Evolutionary conservation across 2,329 filamentous ascomycete genomes (phyloP).

Genomic region (Sarocladiaceae sp.): DNA sequence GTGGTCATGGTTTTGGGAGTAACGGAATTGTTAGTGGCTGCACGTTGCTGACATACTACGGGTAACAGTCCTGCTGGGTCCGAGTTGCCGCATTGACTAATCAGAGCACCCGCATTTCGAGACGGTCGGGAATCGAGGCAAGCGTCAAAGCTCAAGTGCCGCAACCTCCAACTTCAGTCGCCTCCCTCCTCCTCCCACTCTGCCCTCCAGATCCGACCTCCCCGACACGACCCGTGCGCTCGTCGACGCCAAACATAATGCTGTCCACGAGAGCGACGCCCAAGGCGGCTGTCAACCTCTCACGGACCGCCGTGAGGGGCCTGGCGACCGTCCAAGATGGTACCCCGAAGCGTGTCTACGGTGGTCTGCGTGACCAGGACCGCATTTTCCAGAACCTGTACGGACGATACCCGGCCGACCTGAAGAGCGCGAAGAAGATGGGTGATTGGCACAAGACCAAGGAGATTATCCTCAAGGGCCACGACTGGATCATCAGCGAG

Average conservation of each 20-base stretch:
- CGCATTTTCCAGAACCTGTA: constrained; percentile 99
- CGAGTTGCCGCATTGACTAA: constrained; percentile 33
- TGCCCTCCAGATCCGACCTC: constrained; percentile 6
- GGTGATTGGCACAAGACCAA: constrained; percentile 99
- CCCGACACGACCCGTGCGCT: constrained; percentile 3
- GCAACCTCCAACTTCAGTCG: constrained; percentile 26
- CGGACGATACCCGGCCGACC: constrained; percentile 82
- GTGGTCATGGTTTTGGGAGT: constrained; percentile 13
- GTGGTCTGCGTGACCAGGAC: constrained; percentile 92
- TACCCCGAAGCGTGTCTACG: constrained; percentile 67
- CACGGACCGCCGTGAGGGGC: constrained; percentile 52
- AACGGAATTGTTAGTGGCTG: constrained; percentile 12
- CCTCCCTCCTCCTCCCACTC: constrained; percentile 18
- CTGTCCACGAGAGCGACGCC: constrained; percentile 40
- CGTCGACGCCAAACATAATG: constrained; percentile 31
- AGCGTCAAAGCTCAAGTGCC: constrained; percentile 28
- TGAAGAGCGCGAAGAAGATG: constrained; percentile 95
- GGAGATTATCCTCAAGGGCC: constrained; percentile 93
- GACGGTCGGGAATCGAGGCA: constrained; percentile 15
- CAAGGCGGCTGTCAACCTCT: constrained; percentile 33
- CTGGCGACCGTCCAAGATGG: constrained; percentile 80
- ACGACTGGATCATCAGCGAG: constrained; percentile 98
- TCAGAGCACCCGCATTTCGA: constrained; percentile 32
- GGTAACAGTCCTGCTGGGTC: constrained; percentile 24
- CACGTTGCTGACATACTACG: constrained; percentile 15